Base-by-base conservation (phyloP, 1,284 basidiomycete genomes). In the Cystobasidium sp. region DNA sequence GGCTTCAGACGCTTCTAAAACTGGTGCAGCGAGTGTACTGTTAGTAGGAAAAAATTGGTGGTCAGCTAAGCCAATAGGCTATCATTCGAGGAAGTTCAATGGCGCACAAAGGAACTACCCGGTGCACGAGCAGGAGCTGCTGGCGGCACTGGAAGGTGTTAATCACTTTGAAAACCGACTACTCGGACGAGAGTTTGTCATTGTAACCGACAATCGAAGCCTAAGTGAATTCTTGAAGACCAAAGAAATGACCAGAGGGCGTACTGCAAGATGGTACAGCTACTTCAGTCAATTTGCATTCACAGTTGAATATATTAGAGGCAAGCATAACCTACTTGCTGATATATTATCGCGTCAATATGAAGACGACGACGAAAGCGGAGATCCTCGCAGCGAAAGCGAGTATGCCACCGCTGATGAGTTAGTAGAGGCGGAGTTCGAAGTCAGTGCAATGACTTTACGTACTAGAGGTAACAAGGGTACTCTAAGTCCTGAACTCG, bases 21-120 rank as follows among this genome's bases (percentile, higher is more conserved):
- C 55, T 6, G 55, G 55, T 1, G 7, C 10, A 1, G 55, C 55
- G 6, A 56, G 55, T 12, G 55, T 56, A 3, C 55, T 56, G n/a
- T 31, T 31, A 31, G 31, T 31, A 31, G 31, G 31, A 31, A 37
- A 56, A 37, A 56, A 37, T 9, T 56, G 55, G 55, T 56, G 55
- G 55, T 31, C 22, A 24, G 55, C 55, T 37, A 56, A 18, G 18
- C 24, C 55, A 56, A 22, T 56, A 5, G 55, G 55, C 3, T 56
- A 56, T 56, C 55, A 56, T 37, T 56, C 55, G 4, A 56, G 22
- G 55, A 56, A 56, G 12, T 56, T 56, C 37, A 22, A 56, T 56
- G 39, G 37, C 20, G 10, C 55, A 56, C 55, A 56, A 37, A 37
- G 3, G 22, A 56, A 56, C 55, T 56, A 56, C 55, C 55, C 55